Evolutionary conservation across 441 rosid species (phyloP).

Genomic region (Populus hybrid): DNA sequence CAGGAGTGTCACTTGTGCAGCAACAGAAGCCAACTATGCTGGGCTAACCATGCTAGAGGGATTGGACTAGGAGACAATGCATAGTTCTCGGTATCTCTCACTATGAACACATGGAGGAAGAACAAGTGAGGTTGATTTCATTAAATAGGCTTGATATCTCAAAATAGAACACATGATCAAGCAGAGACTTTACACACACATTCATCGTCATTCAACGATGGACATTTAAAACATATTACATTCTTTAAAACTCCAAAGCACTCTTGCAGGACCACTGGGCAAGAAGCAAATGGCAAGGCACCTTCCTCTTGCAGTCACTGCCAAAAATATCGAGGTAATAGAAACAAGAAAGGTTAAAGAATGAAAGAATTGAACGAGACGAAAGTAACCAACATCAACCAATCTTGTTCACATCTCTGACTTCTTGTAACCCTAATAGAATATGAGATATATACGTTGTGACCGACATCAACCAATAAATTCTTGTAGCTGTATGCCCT

Average conservation of each 20-base stretch:
- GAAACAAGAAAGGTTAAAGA: constrained; percentile 13
- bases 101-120: background rate
- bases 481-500: constrained; percentile 3
- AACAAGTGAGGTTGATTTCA: background rate
- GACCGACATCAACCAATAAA: background rate
- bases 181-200: background rate
- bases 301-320: background rate
- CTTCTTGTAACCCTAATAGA: background rate
- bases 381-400: background rate
- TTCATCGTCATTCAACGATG: background rate
- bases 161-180: background rate
- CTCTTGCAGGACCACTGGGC: background rate
- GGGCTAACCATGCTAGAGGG: background rate
- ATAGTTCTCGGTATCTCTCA: background rate
- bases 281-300: background rate
- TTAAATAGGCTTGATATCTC: background rate
- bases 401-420: background rate
- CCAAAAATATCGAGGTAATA: background rate
- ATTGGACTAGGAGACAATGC: background rate
- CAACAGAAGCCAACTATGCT: background rate
- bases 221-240: background rate
- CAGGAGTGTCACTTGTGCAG: background rate
- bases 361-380: constrained; percentile 17
- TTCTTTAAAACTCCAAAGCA: background rate
- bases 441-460: background rate